Base-by-base conservation (phyloP, 1,139 yeast genomes). In the Suhomyces maxii region DNA sequence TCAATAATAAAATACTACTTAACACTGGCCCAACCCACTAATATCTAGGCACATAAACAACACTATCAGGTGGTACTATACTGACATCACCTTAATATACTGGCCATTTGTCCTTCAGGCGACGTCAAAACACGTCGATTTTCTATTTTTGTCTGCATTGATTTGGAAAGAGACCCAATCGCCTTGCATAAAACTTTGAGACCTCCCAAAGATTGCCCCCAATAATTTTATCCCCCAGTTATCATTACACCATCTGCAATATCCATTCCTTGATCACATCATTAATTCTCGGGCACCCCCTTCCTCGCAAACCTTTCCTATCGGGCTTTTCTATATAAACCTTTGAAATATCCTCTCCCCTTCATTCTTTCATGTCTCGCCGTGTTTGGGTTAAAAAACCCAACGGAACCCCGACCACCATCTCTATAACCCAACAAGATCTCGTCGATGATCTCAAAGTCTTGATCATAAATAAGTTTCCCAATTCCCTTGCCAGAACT, bases 391-490 rank as follows among this genome's bases (percentile, higher is more conserved):
- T 87, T 8, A 77, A 70, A 48, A 69, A 81, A 40, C 72, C 76
- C 0, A 72, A 73, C 33, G 81, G 84, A 3, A 76, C 79, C 0
- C 86, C 95, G 6, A 88, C 96, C 0, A 82, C 95, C 1, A 67
- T 88, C 4, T 60, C 71, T 45, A 83, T 85, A 2, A 68, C 69
- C 26, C 77, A 77, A 25, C 58, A 63, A 26, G 89, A 84, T 54
- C 70, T 88, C 1, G 77, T 88, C 6, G 96, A 89, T 60, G 96
- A 89, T 60, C 69, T 89, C 56, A 89, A 88, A 58, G 68, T 75
- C 25, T 72, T 79, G 46, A 75, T 87, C 0, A 62, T 82, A 42
- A 69, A 67, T 46, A 85, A 84, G 57, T 89, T 80, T 56, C 95
- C 95, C 10, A 83, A 83, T 36, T 73, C 89, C 0, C 67, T 88